Evolutionary conservation across 495 filamentous ascomycete genomes (phyloP), one percentile per base, ranked within the genome.

Genomic region (Daldinia vernicosa): DNA sequence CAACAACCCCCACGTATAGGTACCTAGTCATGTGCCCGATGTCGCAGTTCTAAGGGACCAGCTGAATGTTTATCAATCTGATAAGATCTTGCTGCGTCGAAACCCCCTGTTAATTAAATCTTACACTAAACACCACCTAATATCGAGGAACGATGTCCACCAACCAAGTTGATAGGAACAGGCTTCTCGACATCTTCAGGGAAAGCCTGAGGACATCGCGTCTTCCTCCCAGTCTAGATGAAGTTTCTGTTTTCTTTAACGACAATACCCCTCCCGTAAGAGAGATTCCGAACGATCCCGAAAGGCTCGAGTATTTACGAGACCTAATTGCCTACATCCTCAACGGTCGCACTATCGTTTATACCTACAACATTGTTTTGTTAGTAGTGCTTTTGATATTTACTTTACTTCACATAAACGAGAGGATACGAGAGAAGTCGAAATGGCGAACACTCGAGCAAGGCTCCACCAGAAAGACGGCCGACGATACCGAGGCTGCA

Each of bases 351-450:
- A 35, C 39, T 24, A 71, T 84, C 28, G 74, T 78, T 14, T 66
- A 62, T 14, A 76, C 69, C 2, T 82, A 83, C 59, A 83, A 80
- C 47, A 33, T 80, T 14, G 71, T 72, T 27, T 53, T 82, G n/a
- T 15, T 82, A 17, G 24, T 60, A 7, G 67, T 78, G 19, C 68
- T 83, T 14, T 9, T 72, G 0, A 27, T 75, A 5, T 56, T 82
- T 50, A 39, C 78, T 35, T 27, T 77, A 43, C 54, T 69, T 9
- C 75, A 83, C 63, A 67, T 78, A 67, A 45, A 60, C 2, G 58
- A 74, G 58, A 64, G 54, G 0, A 55, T 60, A n/a, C 63, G 32
- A 9, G 66, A 78, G 47, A 43, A 30, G 22, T 66, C 53, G 4
- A 78, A 60, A 70, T 76, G 76, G 70, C 52, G 47, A 47, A 35